Percentiles rank a stretch among this genome's conserved stretches.
Evolutionary conservation across 1,139 yeast species (phyloP).

Genomic region (Yamadazyma conglobata): DNA sequence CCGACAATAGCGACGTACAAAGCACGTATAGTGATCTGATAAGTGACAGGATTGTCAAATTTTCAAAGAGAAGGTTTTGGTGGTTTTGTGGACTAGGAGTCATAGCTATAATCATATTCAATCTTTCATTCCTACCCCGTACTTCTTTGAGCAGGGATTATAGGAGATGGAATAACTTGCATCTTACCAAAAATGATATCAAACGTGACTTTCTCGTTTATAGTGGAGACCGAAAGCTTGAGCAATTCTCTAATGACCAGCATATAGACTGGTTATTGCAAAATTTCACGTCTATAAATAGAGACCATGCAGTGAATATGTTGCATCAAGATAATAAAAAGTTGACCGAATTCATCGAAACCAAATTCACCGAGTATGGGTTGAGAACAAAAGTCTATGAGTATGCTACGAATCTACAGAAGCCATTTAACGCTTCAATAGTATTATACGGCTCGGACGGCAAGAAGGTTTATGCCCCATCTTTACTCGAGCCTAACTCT

Average conservation of each 20-base stretch:
- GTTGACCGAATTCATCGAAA: conserved; percentile 24
- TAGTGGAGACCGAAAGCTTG: conserved; percentile 23
- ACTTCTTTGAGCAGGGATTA: conserved; percentile 84
- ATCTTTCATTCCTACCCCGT: conserved; percentile 77
- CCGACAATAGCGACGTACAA: background rate
- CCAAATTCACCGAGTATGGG: conserved; percentile 27
- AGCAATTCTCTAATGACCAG: conserved; percentile 26
- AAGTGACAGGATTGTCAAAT: conserved; percentile 17
- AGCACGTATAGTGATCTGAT: conserved; percentile 10
- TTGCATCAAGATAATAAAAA: conserved; percentile 26
- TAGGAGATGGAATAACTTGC: conserved; percentile 67
- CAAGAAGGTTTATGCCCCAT: conserved; percentile 23
- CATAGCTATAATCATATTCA: conserved; percentile 51
- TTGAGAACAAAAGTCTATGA: conserved; percentile 22
- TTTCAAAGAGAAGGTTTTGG: conserved; percentile 42
- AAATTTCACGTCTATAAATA: conserved; percentile 21
- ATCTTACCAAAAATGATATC: conserved; percentile 60
- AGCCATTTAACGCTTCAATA: conserved; percentile 26
- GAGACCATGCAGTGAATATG: conserved; percentile 19
- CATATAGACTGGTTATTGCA: conserved; percentile 25
- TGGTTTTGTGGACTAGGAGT: conserved; percentile 54
- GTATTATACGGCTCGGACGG: conserved; percentile 23
- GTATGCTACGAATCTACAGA: conserved; percentile 17
- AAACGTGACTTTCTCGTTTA: conserved; percentile 38
- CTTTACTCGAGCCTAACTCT: conserved; percentile 24